These are phyloP conservation scores for Silene uniflora DNA, from an alignment of 148 eudicot species.

Conservation along the genomic window DNA sequence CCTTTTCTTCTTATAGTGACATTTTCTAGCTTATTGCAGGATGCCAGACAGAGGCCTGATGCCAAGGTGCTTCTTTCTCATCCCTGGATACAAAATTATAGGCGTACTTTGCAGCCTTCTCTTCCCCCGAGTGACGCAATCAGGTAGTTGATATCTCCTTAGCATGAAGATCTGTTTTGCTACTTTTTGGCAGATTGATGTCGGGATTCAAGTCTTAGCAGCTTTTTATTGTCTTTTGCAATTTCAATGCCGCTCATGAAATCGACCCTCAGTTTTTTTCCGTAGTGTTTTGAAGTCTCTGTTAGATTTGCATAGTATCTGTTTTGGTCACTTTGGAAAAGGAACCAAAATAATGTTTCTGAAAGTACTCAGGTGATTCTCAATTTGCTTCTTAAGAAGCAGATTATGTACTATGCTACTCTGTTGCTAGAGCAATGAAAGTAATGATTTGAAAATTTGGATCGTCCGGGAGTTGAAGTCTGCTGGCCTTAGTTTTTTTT, in stretches of 20 bases:
- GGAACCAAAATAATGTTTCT: background rate
- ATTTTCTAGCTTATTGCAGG: conserved; percentile 51
- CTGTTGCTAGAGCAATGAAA: background rate
- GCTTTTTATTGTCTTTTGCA: background rate
- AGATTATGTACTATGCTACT: background rate
- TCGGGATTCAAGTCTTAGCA: background rate
- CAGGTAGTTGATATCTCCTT: conserved; percentile 38
- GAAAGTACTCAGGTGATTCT: background rate
- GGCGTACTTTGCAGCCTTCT: conserved; percentile 87
- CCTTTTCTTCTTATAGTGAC: conserved; percentile 21
- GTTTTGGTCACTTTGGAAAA: background rate
- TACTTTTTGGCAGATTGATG: background rate
- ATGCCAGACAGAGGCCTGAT: conserved; percentile 98
- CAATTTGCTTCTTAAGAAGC: background rate
- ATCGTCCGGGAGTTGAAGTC: too few relatives aligned
- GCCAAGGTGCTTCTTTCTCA: conserved; percentile 93
- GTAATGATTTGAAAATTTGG: background rate
- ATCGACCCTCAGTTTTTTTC: background rate
- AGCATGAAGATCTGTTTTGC: too few relatives aligned
- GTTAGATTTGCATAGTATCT: background rate
- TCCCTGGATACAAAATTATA: conserved; percentile 89
- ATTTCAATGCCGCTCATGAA: background rate
- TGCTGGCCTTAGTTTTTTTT: too few relatives aligned
- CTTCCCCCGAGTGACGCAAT: conserved; percentile 63
- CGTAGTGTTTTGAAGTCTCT: conserved; percentile 4